These are phyloP conservation scores for Xylariomycetidae sp. DNA, from an alignment of 2,329 filamentous ascomycete species.

Conservation along the genomic window DNA sequence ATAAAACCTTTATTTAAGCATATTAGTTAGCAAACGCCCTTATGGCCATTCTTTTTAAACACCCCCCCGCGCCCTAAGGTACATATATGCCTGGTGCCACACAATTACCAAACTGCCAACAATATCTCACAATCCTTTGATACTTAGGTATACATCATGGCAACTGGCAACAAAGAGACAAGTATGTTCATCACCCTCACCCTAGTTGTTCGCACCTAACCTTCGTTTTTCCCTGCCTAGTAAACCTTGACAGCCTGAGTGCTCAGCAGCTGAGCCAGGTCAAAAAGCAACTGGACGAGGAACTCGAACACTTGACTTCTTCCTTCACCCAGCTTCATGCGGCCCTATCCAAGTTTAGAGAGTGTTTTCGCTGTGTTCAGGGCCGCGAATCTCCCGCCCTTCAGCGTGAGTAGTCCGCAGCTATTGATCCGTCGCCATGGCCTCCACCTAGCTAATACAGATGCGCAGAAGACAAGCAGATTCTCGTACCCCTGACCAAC, in stretches of 20 bases:
- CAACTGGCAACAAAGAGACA: constrained; percentile 4
- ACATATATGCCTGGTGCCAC: background rate
- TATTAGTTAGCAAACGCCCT: background rate
- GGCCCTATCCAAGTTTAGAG: constrained; percentile 86
- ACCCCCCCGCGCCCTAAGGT: too few relatives aligned
- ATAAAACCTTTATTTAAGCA: constrained; percentile 1
- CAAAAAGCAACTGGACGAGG: constrained; percentile 93
- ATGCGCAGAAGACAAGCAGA: constrained; percentile 41
- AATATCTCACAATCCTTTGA: background rate
- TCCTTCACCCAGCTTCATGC: constrained; percentile 88
- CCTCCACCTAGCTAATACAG: background rate
- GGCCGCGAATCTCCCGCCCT: constrained; percentile 42
- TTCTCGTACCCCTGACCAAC: constrained; percentile 91
- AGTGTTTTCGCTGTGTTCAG: constrained; percentile 77
- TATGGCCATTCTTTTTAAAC: constrained; percentile 1
- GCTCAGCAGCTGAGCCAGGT: constrained; percentile 82
- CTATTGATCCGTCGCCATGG: background rate
- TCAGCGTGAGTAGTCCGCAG: constrained; percentile 19
- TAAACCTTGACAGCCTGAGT: constrained; percentile 70
- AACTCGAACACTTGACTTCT: constrained; percentile 87
- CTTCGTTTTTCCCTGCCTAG: constrained; percentile 26
- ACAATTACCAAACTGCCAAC: background rate
- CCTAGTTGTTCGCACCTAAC: background rate
- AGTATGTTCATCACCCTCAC: constrained; percentile 1
- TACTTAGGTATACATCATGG: constrained; percentile 1